phyloP scores from a whole-genome alignment of 768 basidiomycete species.

The Bullera alba region DNA sequence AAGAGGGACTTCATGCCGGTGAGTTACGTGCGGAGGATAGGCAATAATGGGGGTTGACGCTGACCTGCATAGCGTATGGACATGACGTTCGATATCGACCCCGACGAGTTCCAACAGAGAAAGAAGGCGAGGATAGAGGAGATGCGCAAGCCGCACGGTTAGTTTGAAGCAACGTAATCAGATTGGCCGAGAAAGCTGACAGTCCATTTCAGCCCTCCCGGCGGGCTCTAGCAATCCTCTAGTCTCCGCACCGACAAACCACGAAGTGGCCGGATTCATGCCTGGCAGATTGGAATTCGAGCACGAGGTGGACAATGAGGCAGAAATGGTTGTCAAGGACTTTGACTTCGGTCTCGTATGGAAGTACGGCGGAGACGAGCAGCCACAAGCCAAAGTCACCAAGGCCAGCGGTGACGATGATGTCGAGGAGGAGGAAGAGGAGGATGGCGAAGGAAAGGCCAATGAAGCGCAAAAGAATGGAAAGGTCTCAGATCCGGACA shows the following conservation, averaged over 20 bases:
- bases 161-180: too few relatives aligned
- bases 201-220: constrained; percentile 21
- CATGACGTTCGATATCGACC: constrained; percentile 59
- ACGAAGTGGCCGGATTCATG: constrained; percentile 86
- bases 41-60: constrained; percentile 11
- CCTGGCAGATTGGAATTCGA: constrained; percentile 98
- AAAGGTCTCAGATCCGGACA: too few relatives aligned
- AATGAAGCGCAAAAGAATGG: constrained; percentile 2
- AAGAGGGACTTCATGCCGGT: constrained; percentile 43
- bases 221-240: constrained; percentile 60
- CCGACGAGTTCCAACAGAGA: constrained; percentile 74
- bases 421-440: constrained; percentile 64
- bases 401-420: constrained; percentile 34
- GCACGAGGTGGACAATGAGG: constrained; percentile 94
- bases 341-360: constrained; percentile 88
- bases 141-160: constrained; percentile 52
- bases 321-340: constrained; percentile 89
- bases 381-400: constrained; percentile 44
- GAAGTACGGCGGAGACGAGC: constrained; percentile 73
- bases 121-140: constrained; percentile 83
- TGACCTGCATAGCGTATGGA: constrained; percentile 36
- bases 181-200: too few relatives aligned
- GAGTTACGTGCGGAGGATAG: constrained; percentile 13
- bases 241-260: constrained; percentile 76
- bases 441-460: constrained; percentile 50